Evolutionary conservation across 352 stramenopile species (phyloP), one percentile per base, ranked within the genome.

Genomic region (Phytopythium mirpurense): DNA sequence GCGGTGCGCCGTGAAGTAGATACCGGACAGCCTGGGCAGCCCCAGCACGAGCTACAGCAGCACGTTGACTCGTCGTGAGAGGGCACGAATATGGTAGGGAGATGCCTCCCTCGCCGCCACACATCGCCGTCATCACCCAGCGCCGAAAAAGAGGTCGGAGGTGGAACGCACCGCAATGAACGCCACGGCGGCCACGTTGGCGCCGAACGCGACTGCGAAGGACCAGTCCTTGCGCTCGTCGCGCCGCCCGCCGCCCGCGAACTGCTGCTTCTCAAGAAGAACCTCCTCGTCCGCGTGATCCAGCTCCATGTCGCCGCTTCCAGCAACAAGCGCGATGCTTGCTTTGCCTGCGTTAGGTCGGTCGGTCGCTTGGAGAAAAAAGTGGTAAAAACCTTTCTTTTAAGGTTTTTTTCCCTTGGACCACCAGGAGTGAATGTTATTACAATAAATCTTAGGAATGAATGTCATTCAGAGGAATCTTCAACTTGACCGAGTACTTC

Each of bases 1-100:
- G 16, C 65, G 60, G 47, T 95, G 84, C 15, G 74, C 67, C 18
- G 84, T 95, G 50, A 95, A 95, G 65, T 88, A 83, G 48, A 92
- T 74, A 36, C 73, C 80, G 8, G 73, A 86, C 2, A 78, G 63
- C 45, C 92, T 93, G 23, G 84, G 84, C 9, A 90, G 56, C 5
- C 84, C 84, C 46, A 83, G 83, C 26, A 79, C 70, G 16, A 91
- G 54, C 84, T 95, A 41, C 27, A 53, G 3, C 14, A 1, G 12
- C n/a, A n/a, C n/a, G n/a, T n/a, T n/a, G n/a, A n/a, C n/a, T n/a
- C n/a, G n/a, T n/a, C n/a, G n/a, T n/a, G n/a, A n/a, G n/a, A n/a
- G n/a, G n/a, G n/a, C n/a, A n/a, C n/a, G n/a, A n/a, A n/a, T n/a
- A n/a, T n/a, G n/a, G n/a, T n/a, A n/a, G n/a, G n/a, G n/a, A n/a